These are phyloP conservation scores for Aspergillus fumigatus DNA, from an alignment of 2,329 filamentous ascomycete species.

Conservation along the genomic window DNA sequence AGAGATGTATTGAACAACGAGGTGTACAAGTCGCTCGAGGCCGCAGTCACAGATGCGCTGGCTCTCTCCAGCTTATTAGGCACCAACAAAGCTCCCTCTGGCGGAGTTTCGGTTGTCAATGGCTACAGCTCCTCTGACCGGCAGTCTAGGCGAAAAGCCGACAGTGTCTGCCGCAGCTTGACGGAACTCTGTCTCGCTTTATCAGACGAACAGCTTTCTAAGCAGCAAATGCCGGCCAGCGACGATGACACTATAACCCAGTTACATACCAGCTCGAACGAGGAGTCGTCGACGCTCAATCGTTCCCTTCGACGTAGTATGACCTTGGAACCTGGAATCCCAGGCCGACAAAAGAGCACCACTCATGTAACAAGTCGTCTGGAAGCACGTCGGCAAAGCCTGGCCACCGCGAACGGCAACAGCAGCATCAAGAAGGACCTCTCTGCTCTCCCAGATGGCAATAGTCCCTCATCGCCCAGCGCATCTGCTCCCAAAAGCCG, in stretches of 20 bases:
- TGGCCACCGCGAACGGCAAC: constrained; percentile 22
- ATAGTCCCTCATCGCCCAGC: constrained; percentile 10
- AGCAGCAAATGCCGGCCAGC: constrained; percentile 27
- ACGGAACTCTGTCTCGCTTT: constrained; percentile 89
- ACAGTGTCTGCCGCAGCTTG: constrained; percentile 85
- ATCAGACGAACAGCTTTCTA: constrained; percentile 52
- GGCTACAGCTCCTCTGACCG: constrained; percentile 60
- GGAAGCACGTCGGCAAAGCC: constrained; percentile 39
- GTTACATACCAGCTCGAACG: constrained; percentile 21
- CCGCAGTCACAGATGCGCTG: constrained; percentile 75
- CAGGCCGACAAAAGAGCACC: constrained; percentile 24
- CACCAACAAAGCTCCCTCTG: constrained; percentile 58
- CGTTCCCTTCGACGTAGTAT: constrained; percentile 33
- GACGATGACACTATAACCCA: constrained; percentile 19
- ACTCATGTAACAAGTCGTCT: constrained; percentile 28
- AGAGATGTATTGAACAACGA: constrained; percentile 65
- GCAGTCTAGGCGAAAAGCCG: constrained; percentile 81
- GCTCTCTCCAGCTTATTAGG: constrained; percentile 74
- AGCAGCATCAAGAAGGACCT: constrained; percentile 7
- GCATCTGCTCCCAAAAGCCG: constrained; percentile 30
- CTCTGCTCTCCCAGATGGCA: constrained; percentile 1
- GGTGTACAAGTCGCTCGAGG: constrained; percentile 74
- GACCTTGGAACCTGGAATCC: constrained; percentile 36
- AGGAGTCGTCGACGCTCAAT: constrained; percentile 23
- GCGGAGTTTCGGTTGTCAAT: constrained; percentile 33